A percentile compares a stretch with the other conserved stretches of the same genome.
phyloP scores from a whole-genome alignment of 257 asterid genomes.

The Plantago ovata region DNA sequence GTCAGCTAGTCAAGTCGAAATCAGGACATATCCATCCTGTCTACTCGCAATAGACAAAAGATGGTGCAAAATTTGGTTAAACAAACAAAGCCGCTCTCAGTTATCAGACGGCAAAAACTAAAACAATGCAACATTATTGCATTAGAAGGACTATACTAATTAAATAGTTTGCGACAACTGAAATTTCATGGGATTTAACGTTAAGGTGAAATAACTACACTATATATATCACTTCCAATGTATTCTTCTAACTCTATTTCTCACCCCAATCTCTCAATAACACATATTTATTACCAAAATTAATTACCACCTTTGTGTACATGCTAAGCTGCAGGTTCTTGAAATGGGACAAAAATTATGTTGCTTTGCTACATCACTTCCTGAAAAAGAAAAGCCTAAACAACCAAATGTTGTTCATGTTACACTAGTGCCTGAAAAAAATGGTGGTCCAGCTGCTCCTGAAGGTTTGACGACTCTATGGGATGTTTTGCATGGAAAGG shows the following conservation, averaged over 20 bases:
- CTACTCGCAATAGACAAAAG: no score
- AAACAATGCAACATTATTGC: no score
- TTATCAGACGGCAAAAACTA: no score
- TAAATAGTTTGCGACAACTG: neutral
- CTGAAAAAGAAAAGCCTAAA: neutral
- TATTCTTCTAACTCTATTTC: neutral
- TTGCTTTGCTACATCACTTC: neutral
- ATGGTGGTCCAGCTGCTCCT: no score
- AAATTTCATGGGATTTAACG: neutral
- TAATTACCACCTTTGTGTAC: no score
- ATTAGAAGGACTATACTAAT: no score
- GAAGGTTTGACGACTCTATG: neutral
- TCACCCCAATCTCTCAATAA: slow-evolving; percentile 4
- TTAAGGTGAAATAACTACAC: neutral
- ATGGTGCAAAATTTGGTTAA: no score
- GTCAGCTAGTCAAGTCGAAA: no score
- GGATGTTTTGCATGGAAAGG: neutral
- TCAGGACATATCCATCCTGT: no score
- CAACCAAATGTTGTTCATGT: no score
- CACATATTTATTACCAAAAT: neutral
- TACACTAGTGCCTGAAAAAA: neutral
- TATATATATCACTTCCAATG: neutral
- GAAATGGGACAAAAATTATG: neutral
- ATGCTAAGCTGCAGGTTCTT: no score
- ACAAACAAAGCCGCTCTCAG: no score